These are phyloP conservation scores for Glebionis coronaria DNA, from an alignment of 129 eudicot species.

Conservation along the genomic window DNA sequence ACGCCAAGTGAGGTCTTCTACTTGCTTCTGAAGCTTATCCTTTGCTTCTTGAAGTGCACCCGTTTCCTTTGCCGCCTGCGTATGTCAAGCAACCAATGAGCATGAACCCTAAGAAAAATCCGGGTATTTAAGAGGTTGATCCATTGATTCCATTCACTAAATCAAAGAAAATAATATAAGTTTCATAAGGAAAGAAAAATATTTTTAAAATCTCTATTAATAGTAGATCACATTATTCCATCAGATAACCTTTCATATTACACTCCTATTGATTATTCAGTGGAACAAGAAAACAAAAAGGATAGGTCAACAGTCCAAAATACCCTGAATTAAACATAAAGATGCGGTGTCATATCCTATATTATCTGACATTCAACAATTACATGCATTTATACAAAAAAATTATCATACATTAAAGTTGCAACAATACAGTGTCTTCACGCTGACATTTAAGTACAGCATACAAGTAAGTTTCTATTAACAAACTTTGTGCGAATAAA, in stretches of 20 bases:
- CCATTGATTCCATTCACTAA: conserved; percentile 18
- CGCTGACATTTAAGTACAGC: neutral
- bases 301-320: neutral
- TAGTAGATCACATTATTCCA: neutral
- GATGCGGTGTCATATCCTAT: neutral
- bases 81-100: conserved; percentile 19
- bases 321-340: neutral
- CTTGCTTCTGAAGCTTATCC: conserved; percentile 83
- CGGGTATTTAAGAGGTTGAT: conserved; percentile 14
- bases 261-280: conserved; percentile 1
- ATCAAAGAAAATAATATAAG: neutral
- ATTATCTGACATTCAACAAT: neutral
- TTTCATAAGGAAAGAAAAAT: neutral
- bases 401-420: neutral
- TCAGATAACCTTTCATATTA: neutral
- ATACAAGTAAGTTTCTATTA: neutral
- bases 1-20: conserved; percentile 92
- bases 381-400: conserved; percentile 4
- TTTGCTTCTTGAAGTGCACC: conserved; percentile 95
- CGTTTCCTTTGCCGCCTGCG: conserved; percentile 80
- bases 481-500: neutral
- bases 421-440: conserved; percentile 5
- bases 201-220: neutral
- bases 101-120: neutral
- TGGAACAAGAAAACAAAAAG: conserved; percentile 13